Conservation (phyloP, 2,329 filamentous ascomycete genomes). For the Hysterium pulicare region DNA sequence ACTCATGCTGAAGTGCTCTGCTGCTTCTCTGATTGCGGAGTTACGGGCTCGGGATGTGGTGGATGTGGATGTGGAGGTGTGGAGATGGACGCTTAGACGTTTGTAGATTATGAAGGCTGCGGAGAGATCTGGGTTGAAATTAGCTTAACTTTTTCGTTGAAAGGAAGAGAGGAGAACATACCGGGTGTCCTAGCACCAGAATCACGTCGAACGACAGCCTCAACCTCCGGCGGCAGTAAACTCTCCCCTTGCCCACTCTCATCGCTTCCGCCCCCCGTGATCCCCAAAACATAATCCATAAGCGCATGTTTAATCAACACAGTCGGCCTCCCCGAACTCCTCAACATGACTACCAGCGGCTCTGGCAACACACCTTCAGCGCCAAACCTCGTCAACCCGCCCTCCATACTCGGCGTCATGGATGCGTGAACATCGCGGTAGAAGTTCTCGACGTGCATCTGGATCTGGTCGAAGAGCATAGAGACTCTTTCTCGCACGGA, state of each 20-base stretch:
- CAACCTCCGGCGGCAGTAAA: no score
- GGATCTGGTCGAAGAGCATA: conserved; percentile 23
- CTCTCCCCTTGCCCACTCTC: no score
- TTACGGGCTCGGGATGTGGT: conserved; percentile 7
- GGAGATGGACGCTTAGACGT: conserved; percentile 25
- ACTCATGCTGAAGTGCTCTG: conserved; percentile 30
- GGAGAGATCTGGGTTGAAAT: conserved; percentile 12
- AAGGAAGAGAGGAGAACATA: no score
- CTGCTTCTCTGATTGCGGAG: conserved; percentile 21
- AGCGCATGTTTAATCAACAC: conserved; percentile 30
- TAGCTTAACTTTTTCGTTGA: no score
- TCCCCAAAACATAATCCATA: conserved; percentile 20
- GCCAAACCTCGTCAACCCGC: conserved; percentile 25
- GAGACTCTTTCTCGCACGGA: conserved; percentile 19
- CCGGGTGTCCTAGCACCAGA: no score
- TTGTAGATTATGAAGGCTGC: conserved; percentile 23
- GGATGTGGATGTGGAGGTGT: conserved; percentile 10
- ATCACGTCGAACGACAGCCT: no score
- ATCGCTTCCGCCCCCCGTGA: no score
- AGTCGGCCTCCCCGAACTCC: conserved; percentile 22
- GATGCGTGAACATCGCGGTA: conserved; percentile 34
- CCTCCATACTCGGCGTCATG: conserved; percentile 31
- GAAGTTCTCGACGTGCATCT: conserved; percentile 27
- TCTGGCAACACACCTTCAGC: conserved; percentile 8
- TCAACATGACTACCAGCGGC: conserved; percentile 24